Base-by-base conservation (phyloP, 306 rosid genomes). In the Senna siamea region DNA sequence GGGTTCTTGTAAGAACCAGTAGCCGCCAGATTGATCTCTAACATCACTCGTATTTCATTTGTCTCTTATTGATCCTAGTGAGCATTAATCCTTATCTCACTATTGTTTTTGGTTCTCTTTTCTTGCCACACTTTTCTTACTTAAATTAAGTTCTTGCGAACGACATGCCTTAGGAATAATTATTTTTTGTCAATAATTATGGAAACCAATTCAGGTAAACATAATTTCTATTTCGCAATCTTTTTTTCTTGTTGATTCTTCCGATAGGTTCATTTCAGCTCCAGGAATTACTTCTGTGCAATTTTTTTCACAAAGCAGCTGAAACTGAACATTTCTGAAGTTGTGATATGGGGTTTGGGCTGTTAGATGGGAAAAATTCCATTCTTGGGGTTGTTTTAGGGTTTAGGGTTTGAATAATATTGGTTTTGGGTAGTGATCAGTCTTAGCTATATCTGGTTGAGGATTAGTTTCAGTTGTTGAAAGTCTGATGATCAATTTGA, bases 1-100 rank as follows among this genome's bases (percentile, higher is more conserved):
- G 93, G 97, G 89, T 92, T 89, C 93, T 89, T 86, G 88, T 61
- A 71, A 83, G 80, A 80, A 81, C 63, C 77, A 86, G 81, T 89
- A 80, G 96, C 96, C 96, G 97, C 96, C 96, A 64, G 85, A 77
- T 83, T 87, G 75, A 83, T 83, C 78, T 51, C 84, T 37, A 43
- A 50, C 70, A 67, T 67, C 38, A 22, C 62, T 48, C 6, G 51
- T 57, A 38, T 44, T 74, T 73, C 44, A n/a, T 47, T 54, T 48
- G 43, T 54, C 77, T 23, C 15, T 57, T 28, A 30, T 75, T 69
- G 70, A 67, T 84, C 76, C 70, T 28, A 32, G 46, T 13, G 50
- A 37, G 8, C 40, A 20, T 38, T 13, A 18, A 46, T 63, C 46
- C n/a, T 40, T 52, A 34, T 69, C 75, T 77, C 80, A 9, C 69